These are phyloP conservation scores for Pestalotiopsis sp. DNA, from an alignment of 2,329 filamentous ascomycete genomes.

Conservation along the genomic window DNA sequence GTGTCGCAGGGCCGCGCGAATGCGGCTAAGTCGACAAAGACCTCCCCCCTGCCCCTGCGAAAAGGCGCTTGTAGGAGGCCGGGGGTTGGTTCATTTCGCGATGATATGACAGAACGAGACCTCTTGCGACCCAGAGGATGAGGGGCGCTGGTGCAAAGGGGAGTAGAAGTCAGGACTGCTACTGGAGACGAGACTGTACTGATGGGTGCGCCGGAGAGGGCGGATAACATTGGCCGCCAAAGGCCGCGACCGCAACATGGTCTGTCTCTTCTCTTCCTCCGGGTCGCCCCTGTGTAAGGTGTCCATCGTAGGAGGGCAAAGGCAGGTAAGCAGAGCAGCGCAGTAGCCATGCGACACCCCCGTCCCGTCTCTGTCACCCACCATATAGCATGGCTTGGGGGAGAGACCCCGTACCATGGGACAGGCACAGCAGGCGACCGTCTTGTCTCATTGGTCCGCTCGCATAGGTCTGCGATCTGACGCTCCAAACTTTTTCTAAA, in stretches of 20 bases:
- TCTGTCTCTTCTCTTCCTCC: background rate
- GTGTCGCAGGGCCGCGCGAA: constrained; percentile 2
- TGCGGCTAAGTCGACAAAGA: constrained; percentile 6
- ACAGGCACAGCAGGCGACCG: constrained; percentile 3
- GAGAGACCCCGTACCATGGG: constrained; percentile 1
- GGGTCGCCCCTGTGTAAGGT: background rate
- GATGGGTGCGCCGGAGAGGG: background rate
- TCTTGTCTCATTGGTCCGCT: background rate
- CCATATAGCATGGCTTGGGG: constrained; percentile 2
- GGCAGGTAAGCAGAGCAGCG: too few species aligned
- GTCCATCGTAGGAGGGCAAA: too few species aligned
- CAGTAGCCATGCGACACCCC: constrained; percentile 10
- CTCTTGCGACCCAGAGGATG: background rate
- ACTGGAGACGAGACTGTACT: background rate
- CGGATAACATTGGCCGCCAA: background rate
- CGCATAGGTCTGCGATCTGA: background rate
- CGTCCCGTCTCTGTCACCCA: background rate
- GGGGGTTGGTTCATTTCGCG: background rate
- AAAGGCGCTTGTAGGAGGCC: constrained; percentile 1
- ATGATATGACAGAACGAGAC: background rate
- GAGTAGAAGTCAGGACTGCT: background rate
- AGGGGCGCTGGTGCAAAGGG: background rate
- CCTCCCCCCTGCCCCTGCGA: background rate
- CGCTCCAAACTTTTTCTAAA: background rate
- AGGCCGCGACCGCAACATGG: background rate